A percentile compares a stretch with the other conserved stretches of the same genome.
These are phyloP conservation scores for Diplodia corticola DNA, from an alignment of 2,329 filamentous ascomycete species.

Conservation along the genomic window DNA sequence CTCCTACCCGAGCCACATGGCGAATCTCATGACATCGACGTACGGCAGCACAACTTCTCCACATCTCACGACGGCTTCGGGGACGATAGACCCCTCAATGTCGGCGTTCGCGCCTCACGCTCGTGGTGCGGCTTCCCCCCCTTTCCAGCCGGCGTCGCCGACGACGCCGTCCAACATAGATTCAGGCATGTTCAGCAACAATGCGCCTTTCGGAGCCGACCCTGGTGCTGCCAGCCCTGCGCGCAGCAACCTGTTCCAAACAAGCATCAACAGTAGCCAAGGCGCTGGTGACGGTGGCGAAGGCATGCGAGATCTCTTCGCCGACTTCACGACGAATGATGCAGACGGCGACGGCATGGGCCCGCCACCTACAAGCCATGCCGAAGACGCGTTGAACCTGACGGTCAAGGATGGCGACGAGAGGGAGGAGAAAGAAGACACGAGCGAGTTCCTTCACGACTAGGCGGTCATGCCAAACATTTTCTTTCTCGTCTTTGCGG, in stretches of 20 bases:
- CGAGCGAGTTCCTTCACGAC: slow-evolving; percentile 15
- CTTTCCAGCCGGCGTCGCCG: slow-evolving; percentile 13
- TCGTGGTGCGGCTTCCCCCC: slow-evolving; percentile 6
- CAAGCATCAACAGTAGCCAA: slow-evolving; percentile 35
- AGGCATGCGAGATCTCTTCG: slow-evolving; percentile 20
- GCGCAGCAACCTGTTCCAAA: slow-evolving; percentile 39
- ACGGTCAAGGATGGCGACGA: slow-evolving; percentile 34
- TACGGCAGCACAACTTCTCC: slow-evolving; percentile 11
- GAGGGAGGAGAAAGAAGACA: slow-evolving; percentile 15
- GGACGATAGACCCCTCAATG: slow-evolving; percentile 11
- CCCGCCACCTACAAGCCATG: slow-evolving; percentile 31
- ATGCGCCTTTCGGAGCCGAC: slow-evolving; percentile 25
- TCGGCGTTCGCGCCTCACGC: slow-evolving; percentile 17
- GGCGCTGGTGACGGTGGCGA: slow-evolving; percentile 22
- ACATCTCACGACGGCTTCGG: neutral
- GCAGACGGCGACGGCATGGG: slow-evolving; percentile 19
- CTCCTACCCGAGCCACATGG: slow-evolving; percentile 9
- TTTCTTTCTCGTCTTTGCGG: slow-evolving; percentile 16
- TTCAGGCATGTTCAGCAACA: slow-evolving; percentile 40
- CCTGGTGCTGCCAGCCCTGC: slow-evolving; percentile 35
- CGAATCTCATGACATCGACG: neutral
- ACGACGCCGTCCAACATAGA: slow-evolving; percentile 30
- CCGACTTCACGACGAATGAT: slow-evolving; percentile 22
- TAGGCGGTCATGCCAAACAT: neutral
- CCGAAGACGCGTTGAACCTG: slow-evolving; percentile 40